These are phyloP conservation scores for Rhodotorula taiwanensis DNA, from an alignment of 768 basidiomycete genomes.

Conservation along the genomic window DNA sequence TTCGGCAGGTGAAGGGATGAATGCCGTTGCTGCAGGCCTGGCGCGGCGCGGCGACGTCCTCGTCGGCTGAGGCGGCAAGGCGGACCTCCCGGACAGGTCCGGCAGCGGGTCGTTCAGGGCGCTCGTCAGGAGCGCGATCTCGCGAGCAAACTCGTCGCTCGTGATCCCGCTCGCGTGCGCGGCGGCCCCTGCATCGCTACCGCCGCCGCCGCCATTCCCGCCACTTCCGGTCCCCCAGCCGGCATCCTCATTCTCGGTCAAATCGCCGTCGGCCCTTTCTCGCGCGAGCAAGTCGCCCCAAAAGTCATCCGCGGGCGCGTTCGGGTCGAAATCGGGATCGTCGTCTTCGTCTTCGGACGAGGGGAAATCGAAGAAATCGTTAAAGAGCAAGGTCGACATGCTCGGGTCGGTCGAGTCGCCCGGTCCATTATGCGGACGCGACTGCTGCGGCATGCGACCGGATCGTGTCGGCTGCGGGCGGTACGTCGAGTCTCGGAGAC, in stretches of 20 bases:
- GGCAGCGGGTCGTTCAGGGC: background rate
- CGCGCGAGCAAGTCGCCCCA: conserved; percentile 3
- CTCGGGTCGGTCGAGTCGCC: conserved; percentile 5
- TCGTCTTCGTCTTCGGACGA: conserved; percentile 19
- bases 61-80: background rate
- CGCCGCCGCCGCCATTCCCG: background rate
- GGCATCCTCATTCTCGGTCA: background rate
- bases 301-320: background rate
- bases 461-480: conserved; percentile 6
- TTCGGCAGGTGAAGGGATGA: background rate
- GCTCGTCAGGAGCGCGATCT: conserved; percentile 8
- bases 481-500: background rate
- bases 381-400: conserved; percentile 14
- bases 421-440: background rate
- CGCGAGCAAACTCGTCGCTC: conserved; percentile 13
- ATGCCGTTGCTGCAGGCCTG: background rate
- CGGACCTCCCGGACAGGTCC: background rate
- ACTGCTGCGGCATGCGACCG: conserved; percentile 5
- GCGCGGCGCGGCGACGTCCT: background rate
- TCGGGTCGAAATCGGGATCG: conserved; percentile 18
- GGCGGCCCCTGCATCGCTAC: background rate
- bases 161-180: background rate
- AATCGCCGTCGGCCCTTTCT: conserved; percentile 5
- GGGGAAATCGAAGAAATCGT: conserved; percentile 28
- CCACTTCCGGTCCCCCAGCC: background rate